These are phyloP conservation scores for Cercospora beticola DNA, from an alignment of 2,329 filamentous ascomycete species.

Conservation along the genomic window DNA sequence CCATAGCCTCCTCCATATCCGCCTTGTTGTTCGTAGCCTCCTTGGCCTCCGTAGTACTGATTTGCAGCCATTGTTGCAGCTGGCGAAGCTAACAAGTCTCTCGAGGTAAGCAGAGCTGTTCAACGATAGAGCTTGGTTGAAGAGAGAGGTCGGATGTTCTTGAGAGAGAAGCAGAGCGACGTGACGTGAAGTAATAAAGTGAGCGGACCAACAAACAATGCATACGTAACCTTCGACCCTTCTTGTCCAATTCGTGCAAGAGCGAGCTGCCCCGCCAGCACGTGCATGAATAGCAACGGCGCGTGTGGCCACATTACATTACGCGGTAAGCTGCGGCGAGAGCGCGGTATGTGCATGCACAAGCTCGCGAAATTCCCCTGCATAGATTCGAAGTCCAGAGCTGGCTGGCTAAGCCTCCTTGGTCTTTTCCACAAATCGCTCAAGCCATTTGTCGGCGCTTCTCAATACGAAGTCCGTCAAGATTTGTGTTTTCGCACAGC, in stretches of 20 bases:
- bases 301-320: not conserved
- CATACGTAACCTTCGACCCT: not conserved
- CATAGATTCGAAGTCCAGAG: not conserved
- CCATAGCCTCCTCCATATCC: slow-evolving; percentile 7
- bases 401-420: not conserved
- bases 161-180: not conserved
- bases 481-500: not conserved
- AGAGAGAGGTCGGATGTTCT: not conserved
- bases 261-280: slow-evolving; percentile 1
- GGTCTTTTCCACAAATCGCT: not conserved
- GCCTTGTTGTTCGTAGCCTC: slow-evolving; percentile 4
- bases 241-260: not conserved
- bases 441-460: not conserved
- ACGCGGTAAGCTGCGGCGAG: not conserved
- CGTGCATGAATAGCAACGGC: not conserved
- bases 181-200: not conserved
- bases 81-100: not conserved
- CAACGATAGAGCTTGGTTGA: not conserved
- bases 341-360: not conserved
- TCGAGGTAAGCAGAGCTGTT: not conserved
- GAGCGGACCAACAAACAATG: not conserved
- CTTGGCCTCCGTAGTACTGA: slow-evolving; percentile 14
- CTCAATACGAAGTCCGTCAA: not conserved
- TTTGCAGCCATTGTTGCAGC: not conserved
- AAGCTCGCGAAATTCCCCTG: not conserved